Conservation (phyloP, 1,139 yeast genomes). For the Nakaseomyces kungkrabaensis region DNA sequence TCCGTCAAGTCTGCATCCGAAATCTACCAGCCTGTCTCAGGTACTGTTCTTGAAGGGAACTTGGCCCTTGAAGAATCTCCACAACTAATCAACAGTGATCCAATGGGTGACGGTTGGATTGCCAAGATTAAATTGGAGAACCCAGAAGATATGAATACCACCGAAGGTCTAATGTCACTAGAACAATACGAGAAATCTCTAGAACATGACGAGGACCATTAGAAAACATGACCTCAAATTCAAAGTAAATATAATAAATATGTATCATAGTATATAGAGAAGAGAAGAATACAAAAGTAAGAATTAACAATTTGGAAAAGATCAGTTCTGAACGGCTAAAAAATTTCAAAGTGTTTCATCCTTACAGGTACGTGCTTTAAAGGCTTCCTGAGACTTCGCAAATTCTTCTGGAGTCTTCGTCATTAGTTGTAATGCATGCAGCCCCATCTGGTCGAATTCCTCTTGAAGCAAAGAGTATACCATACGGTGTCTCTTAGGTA, state of each 20-base stretch:
- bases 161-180: constrained; percentile 38
- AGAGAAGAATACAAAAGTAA: neutral
- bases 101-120: constrained; percentile 92
- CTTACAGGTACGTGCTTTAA: neutral
- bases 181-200: constrained; percentile 60
- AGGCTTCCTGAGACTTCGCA: constrained; percentile 21
- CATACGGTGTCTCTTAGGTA: constrained; percentile 73
- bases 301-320: neutral
- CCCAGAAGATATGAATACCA: constrained; percentile 20
- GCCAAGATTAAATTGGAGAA: constrained; percentile 43
- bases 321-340: neutral
- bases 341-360: neutral
- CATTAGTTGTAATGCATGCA: constrained; percentile 83
- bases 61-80: constrained; percentile 58
- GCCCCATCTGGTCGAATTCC: constrained; percentile 56
- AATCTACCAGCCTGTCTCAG: constrained; percentile 79
- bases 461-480: constrained; percentile 62
- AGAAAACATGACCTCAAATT: neutral
- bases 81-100: constrained; percentile 72
- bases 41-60: constrained; percentile 69
- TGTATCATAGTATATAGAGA: constrained; percentile 1
- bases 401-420: constrained; percentile 68
- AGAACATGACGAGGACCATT: constrained; percentile 34
- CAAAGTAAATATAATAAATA: too few species aligned
- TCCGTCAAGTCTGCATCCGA: constrained; percentile 92